Evolutionary conservation across 2,329 filamentous ascomycete species (phyloP), one percentile per base, ranked within the genome.

Genomic region (Pleomassaria siparia): DNA sequence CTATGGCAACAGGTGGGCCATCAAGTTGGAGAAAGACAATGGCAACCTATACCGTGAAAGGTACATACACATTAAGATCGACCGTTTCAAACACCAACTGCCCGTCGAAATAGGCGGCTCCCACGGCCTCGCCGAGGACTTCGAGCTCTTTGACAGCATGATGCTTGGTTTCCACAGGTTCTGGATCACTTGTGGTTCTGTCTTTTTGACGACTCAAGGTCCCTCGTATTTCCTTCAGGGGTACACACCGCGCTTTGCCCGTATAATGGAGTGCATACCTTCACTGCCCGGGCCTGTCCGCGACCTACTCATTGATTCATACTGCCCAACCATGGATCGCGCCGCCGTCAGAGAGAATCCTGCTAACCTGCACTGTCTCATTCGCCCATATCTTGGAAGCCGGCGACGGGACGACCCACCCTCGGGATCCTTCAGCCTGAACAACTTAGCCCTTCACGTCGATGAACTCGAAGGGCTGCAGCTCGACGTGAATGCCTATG

Each of bases 361-460:
- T 16, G 50, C 47, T n/a, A 57, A 64, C 29, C 46, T 71, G n/a
- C 73, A 78, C 47, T 82, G 78, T 40, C 62, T 83, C 0, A 59
- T 80, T 10, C 72, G 79, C 1, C 69, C 72, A 0, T 82, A 81
- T 40, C 60, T 82, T 0, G 79, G 79, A 6, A 68, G 71, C 18
- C 50, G 51, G 40, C 47, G 45, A 15, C 43, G 46, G 1, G 29
- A 48, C 7, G 20, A 9, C 18, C 47, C 44, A 16, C 39, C 51
- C 18, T 66, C 63, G 41, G 24, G 44, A 16, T 45, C 46, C n/a
- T 76, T 76, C 50, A 74, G 63, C 15, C 59, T 83, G 0, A 70
- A 75, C 1, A 82, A 83, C 47, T 77, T 73, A 26, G 74, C 74
- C 0, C 67, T 82, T 0, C 71, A 80, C 50, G 11, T 76, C 0